phyloP scores from a whole-genome alignment of 2,329 filamentous ascomycete genomes.

The Fusarium sp. region DNA sequence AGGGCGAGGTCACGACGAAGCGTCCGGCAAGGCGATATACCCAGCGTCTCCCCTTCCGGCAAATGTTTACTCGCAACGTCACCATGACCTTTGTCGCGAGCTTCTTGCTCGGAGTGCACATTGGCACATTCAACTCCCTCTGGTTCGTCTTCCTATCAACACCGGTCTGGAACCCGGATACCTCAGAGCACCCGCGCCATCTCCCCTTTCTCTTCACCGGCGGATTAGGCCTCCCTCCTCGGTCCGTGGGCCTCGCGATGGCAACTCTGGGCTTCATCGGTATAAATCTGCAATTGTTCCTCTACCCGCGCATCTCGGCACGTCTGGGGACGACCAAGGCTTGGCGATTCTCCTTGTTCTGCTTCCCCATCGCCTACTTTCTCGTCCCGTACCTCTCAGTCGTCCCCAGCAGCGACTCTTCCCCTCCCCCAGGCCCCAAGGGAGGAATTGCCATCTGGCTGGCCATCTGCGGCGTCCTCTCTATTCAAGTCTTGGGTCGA shows the following conservation, averaged over 20 bases:
- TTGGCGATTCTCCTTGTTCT: constrained; percentile 14
- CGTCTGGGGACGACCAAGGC: constrained; percentile 19
- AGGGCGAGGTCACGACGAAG: constrained; percentile 3
- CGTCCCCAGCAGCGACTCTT: constrained; percentile 39
- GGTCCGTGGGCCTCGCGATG: constrained; percentile 80
- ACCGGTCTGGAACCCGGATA: constrained; percentile 63
- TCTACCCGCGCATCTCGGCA: constrained; percentile 27
- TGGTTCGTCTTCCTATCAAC: constrained; percentile 83
- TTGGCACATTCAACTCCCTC: constrained; percentile 80
- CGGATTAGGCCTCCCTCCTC: constrained; percentile 78
- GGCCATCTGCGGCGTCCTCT: constrained; percentile 70
- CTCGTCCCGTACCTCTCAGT: constrained; percentile 75
- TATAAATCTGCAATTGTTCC: constrained; percentile 64
- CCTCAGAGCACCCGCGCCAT: constrained; percentile 45
- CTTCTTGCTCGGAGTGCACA: constrained; percentile 76
- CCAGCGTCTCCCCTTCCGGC: constrained; percentile 61
- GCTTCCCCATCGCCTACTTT: constrained; percentile 73
- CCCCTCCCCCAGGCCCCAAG: constrained; percentile 61
- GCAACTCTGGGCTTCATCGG: constrained; percentile 80
- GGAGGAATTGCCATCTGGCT: constrained; percentile 71
- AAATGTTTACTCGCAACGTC: constrained; percentile 67
- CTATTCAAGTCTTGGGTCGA: constrained; percentile 72
- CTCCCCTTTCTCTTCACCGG: constrained; percentile 75
- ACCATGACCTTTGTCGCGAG: constrained; percentile 68
- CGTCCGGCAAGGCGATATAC: constrained; percentile 51